Conservation (phyloP, 192 early-diverging fungal genomes). For the Umbelopsis ramanniana region DNA sequence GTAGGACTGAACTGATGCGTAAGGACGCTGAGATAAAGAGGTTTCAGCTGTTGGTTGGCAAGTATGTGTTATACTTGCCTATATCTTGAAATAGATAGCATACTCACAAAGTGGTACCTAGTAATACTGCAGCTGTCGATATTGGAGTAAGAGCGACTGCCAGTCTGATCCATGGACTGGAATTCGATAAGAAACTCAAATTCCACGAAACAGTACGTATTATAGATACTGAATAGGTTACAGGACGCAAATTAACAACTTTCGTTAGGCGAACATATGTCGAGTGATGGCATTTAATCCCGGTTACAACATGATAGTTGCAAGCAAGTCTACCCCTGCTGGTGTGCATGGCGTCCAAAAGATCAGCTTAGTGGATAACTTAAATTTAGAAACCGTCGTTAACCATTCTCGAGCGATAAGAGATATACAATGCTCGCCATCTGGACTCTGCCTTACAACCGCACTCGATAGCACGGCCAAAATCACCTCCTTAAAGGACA, state of each 20-base stretch:
- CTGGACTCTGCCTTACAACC: slow-evolving; percentile 16
- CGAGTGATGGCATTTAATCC: slow-evolving; percentile 16
- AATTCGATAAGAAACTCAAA: neutral
- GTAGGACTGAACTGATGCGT: neutral
- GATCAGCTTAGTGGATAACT: slow-evolving; percentile 18
- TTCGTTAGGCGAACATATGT: neutral
- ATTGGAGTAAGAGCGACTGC: neutral
- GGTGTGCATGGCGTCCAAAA: slow-evolving; percentile 24
- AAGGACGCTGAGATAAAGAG: neutral
- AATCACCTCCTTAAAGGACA: slow-evolving; percentile 29
- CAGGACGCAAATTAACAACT: neutral
- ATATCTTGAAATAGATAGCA: neutral
- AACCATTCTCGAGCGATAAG: slow-evolving; percentile 23
- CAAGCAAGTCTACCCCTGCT: neutral
- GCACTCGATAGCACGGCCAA: slow-evolving; percentile 28
- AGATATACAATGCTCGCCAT: slow-evolving; percentile 24
- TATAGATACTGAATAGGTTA: neutral
- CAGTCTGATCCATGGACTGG: neutral
- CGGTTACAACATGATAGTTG: neutral
- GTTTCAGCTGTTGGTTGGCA: neutral
- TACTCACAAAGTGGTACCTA: neutral
- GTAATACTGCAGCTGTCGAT: neutral
- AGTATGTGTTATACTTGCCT: neutral
- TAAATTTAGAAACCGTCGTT: slow-evolving; percentile 14
- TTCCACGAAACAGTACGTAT: neutral